A percentile compares a stretch with the other conserved stretches of the same genome.
Evolutionary conservation across 306 rosid genomes (phyloP).

Genomic region (Fragaria iinumae): DNA sequence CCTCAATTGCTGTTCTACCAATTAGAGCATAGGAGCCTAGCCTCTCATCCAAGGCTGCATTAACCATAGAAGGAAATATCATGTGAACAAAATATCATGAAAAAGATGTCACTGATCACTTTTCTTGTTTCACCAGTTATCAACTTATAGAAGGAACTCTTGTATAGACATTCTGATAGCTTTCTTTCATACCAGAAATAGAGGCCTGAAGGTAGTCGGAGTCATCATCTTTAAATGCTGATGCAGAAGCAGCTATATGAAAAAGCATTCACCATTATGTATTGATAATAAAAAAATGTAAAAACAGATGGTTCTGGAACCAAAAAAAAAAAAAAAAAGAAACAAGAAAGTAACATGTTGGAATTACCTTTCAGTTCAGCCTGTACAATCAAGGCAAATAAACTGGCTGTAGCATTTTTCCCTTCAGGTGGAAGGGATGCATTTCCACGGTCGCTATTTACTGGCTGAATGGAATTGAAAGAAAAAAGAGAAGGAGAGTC

Average conservation of each 20-base stretch:
- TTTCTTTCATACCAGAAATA: conserved; percentile 60
- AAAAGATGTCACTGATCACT: not conserved
- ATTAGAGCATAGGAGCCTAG: conserved; percentile 89
- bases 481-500: not conserved
- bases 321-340: conserved; percentile 8
- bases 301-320: conserved; percentile 20
- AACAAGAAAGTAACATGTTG: conserved; percentile 10
- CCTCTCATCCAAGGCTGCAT: conserved; percentile 98
- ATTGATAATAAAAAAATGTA: conserved; percentile 11
- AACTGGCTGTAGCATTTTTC: conserved; percentile 67
- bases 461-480: conserved; percentile 48
- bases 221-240: conserved; percentile 75
- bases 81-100: conserved; percentile 16
- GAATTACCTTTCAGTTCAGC: conserved; percentile 75
- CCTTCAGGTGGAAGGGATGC: conserved; percentile 76
- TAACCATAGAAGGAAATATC: conserved; percentile 4
- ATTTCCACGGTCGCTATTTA: conserved; percentile 49
- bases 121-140: not conserved
- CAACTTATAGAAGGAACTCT: conserved; percentile 11
- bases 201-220: conserved; percentile 76
- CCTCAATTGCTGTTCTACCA: conserved; percentile 78
- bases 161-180: conserved; percentile 20
- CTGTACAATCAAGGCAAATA: conserved; percentile 77
- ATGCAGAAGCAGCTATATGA: conserved; percentile 70
- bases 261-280: conserved; percentile 25